Percentiles rank a stretch among this genome's conserved stretches.
phyloP scores from a whole-genome alignment of 192 early-diverging fungal genomes.

The Linnemannia exigua region DNA sequence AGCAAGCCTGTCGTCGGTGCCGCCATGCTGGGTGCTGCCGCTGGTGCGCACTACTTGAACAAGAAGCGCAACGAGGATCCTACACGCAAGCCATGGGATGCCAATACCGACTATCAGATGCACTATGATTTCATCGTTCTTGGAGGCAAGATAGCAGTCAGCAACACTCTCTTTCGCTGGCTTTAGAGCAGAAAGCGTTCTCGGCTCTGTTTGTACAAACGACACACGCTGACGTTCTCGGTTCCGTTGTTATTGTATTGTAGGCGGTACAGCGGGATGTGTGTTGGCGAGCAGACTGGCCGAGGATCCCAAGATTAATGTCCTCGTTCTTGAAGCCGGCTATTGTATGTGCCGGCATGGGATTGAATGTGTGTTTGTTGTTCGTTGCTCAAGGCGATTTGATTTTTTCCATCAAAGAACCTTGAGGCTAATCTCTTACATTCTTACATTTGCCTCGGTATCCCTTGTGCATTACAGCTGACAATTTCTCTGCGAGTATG shows the following conservation, averaged over 20 bases:
- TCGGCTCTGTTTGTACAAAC: background rate
- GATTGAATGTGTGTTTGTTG: background rate
- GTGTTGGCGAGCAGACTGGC: slow-evolving; percentile 50
- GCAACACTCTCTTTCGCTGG: background rate
- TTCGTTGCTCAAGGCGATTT: background rate
- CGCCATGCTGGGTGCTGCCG: slow-evolving; percentile 13
- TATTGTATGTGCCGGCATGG: slow-evolving; percentile 24
- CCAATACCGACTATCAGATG: slow-evolving; percentile 7
- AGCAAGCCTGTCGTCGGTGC: slow-evolving; percentile 22
- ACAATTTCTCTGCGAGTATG: slow-evolving; percentile 37
- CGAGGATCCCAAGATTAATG: slow-evolving; percentile 40
- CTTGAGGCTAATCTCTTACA: no score
- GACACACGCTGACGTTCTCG: background rate
- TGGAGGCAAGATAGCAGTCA: slow-evolving; percentile 20
- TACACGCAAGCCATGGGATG: slow-evolving; percentile 36
- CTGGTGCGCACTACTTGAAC: slow-evolving; percentile 17
- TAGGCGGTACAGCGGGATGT: slow-evolving; percentile 56
- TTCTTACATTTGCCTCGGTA: background rate
- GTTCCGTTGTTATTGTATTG: background rate
- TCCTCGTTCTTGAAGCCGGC: slow-evolving; percentile 44
- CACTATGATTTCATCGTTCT: slow-evolving; percentile 48
- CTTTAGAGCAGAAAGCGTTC: background rate
- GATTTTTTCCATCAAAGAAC: background rate
- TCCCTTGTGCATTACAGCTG: slow-evolving; percentile 6
- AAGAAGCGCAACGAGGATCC: slow-evolving; percentile 40